Conservation (phyloP, 2,329 filamentous ascomycete genomes). For the Epicoccum nigrum region DNA sequence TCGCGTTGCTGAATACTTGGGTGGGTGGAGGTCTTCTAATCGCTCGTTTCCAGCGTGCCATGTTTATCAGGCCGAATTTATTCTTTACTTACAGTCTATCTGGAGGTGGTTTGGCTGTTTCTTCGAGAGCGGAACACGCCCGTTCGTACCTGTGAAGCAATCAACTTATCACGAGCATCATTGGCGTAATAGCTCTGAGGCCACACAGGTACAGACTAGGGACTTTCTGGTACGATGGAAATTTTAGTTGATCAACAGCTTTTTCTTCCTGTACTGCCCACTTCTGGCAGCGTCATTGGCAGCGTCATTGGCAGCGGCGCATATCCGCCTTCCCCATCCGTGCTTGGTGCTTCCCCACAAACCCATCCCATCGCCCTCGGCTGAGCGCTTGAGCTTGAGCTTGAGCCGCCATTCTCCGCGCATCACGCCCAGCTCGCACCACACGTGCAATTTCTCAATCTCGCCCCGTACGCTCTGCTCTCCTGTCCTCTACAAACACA, state of each 20-base stretch:
- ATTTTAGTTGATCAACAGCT: no score
- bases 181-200: no score
- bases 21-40: no score
- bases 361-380: constrained; percentile 29
- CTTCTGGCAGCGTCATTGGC: background rate
- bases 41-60: no score
- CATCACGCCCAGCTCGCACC: constrained; percentile 3
- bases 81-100: background rate
- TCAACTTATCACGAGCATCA: no score
- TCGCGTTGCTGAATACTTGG: no score
- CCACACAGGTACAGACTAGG: no score
- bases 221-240: no score
- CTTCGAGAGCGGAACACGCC: no score
- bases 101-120: background rate
- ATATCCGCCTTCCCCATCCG: constrained; percentile 28
- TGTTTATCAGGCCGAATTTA: no score
- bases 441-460: constrained; percentile 17
- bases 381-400: constrained; percentile 24
- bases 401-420: constrained; percentile 35
- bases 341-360: constrained; percentile 22
- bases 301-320: background rate
- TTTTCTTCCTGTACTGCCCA: background rate
- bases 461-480: background rate
- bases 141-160: background rate
- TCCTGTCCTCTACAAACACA: constrained; percentile 6